Percentiles rank a stretch among this genome's conserved stretches.
Conservation (phyloP, 1,139 yeast species). For the Scheffersomyces stambukii region DNA sequence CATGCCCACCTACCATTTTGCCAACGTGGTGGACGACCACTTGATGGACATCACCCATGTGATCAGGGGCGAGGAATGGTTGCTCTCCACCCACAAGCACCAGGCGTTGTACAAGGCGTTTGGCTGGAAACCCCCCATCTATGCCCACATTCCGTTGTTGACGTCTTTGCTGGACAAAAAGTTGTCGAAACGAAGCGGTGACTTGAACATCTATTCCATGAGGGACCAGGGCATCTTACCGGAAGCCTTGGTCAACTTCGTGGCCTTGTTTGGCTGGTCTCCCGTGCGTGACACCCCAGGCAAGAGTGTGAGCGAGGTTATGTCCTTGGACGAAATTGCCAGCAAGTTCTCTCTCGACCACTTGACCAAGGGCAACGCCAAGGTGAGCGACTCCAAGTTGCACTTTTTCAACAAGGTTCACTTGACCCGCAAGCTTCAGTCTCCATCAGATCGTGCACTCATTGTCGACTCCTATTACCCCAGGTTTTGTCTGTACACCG, state of each 20-base stretch:
- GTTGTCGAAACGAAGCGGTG: slow-evolving; percentile 82
- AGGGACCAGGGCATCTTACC: slow-evolving; percentile 67
- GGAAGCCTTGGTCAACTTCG: slow-evolving; percentile 82
- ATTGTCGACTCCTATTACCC: slow-evolving; percentile 29
- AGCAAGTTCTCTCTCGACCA: slow-evolving; percentile 53
- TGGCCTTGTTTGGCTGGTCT: slow-evolving; percentile 93
- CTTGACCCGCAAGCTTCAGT: slow-evolving; percentile 30
- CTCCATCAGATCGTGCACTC: slow-evolving; percentile 25
- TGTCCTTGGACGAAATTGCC: slow-evolving; percentile 51
- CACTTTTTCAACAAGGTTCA: slow-evolving; percentile 72
- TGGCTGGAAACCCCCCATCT: slow-evolving; percentile 81
- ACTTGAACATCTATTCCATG: slow-evolving; percentile 62
- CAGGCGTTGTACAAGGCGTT: slow-evolving; percentile 81
- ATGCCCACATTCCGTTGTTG: slow-evolving; percentile 83
- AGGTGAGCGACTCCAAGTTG: slow-evolving; percentile 76
- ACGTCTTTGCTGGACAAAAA: slow-evolving; percentile 76
- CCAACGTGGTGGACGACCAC: slow-evolving; percentile 93
- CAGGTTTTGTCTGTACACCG: slow-evolving; percentile 13
- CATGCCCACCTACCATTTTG: slow-evolving; percentile 93
- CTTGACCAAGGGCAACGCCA: slow-evolving; percentile 89
- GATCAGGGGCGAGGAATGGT: slow-evolving; percentile 96
- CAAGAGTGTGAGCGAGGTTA: slow-evolving; percentile 55
- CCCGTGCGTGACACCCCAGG: slow-evolving; percentile 63
- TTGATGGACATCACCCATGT: slow-evolving; percentile 91
- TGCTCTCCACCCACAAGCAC: slow-evolving; percentile 93